phyloP scores from a whole-genome alignment of 257 asterid species.

The Jacaranda mimosifolia region DNA sequence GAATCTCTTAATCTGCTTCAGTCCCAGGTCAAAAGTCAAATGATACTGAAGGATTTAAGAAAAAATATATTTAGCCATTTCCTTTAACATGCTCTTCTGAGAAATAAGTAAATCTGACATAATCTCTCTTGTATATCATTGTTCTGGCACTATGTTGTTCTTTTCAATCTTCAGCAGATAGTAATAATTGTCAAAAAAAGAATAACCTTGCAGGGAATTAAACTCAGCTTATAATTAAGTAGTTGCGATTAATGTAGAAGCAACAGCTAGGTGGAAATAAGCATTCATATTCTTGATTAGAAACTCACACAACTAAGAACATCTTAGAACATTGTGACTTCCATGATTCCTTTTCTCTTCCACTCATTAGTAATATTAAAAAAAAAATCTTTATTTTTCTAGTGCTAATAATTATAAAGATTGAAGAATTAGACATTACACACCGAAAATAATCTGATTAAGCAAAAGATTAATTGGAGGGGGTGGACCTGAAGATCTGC shows the following conservation, averaged over 20 bases:
- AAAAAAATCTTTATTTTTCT: neutral
- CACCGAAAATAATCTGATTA: neutral
- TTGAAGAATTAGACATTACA: neutral
- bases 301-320: neutral
- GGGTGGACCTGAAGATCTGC: conserved; percentile 91
- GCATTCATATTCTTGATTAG: neutral
- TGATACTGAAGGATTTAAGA: neutral
- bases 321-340: neutral
- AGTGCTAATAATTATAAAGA: neutral
- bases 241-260: neutral
- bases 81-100: neutral
- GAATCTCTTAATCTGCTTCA: neutral
- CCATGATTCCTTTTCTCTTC: neutral
- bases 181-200: neutral
- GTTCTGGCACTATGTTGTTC: neutral
- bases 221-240: neutral
- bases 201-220: neutral
- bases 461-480: neutral
- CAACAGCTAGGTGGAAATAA: neutral
- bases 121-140: neutral
- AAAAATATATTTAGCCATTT: neutral
- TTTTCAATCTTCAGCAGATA: neutral
- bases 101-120: neutral
- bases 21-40: too few relatives aligned
- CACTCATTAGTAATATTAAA: neutral